Base-by-base conservation (phyloP, 352 stramenopile genomes). In the Phytophthora pini region DNA sequence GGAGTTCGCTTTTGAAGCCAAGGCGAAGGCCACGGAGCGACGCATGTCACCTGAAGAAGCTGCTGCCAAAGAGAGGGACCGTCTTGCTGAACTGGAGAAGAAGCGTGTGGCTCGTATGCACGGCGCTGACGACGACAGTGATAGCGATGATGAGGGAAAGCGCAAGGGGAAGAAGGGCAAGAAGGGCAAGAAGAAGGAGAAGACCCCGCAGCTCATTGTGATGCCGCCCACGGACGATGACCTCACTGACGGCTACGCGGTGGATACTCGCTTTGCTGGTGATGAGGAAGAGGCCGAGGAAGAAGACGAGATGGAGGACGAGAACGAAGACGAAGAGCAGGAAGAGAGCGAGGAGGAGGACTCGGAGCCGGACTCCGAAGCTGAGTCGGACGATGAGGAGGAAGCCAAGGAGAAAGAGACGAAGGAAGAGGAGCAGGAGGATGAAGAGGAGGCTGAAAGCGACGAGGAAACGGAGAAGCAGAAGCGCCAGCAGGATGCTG, bases 21-120 rank as follows among this genome's bases (percentile, higher is more conserved):
- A 98, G 72, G 89, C 90, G 0, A 92, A 96, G 49, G 95, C 97
- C 4, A 97, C 89, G 15, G 96, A 99, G 73, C 87, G 97, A 20
- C 97, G 91, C 0, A 95, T 98, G 84, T 98, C 94, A 29, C 84
- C 90, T 0, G 97, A 99, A 72, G 97, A 99, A 65, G 85, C 92
- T 27, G 96, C 95, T 53, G 90, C 95, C 65, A 93, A 95, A 65
- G 93, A 98, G 72, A 80, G 91, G 17, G 93, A 99, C 43, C 78
- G 86, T 41, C 74, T 99, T 22, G 82, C 95, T 7, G 82, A 97
- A 63, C 66, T 98, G 15, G 97, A 99, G 76, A 93, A 92, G 45
- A 90, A 95, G 66, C 88, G 97, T n/a, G 62, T 98, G 20, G 92
- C 91, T 4, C 83, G 96, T 46, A 99, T 99, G 97, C 92, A 97